phyloP scores from a whole-genome alignment of 805 yeast genomes.

The Starmerella davenportii region DNA sequence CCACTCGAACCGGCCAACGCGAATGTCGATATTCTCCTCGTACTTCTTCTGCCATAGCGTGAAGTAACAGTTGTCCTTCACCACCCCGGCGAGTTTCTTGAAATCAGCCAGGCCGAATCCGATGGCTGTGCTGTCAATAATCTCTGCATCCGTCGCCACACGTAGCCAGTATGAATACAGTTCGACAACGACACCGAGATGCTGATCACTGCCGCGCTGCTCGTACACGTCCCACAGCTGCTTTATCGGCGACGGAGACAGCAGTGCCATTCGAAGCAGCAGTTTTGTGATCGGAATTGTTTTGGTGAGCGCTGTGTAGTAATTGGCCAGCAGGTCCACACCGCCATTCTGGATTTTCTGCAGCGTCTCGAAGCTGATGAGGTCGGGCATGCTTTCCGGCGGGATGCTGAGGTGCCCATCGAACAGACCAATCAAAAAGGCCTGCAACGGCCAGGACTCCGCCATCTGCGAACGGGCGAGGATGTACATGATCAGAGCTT shows the following conservation, averaged over 20 bases:
- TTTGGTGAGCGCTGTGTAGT: not conserved
- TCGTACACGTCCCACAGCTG: slow-evolving; percentile 11
- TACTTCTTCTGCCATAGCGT: slow-evolving; percentile 27
- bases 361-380: not conserved
- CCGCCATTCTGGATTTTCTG: not conserved
- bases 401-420: too few species aligned
- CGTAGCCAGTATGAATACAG: slow-evolving; percentile 48
- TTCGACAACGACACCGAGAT: slow-evolving; percentile 37
- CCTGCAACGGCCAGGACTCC: too few species aligned
- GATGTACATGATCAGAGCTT: too few species aligned
- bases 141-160: slow-evolving; percentile 48
- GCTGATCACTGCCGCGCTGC: slow-evolving; percentile 8
- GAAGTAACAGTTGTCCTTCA: slow-evolving; percentile 34
- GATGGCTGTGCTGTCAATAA: slow-evolving; percentile 26
- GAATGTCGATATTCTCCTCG: slow-evolving; percentile 1
- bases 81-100: slow-evolving; percentile 28
- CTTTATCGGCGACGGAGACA: not conserved
- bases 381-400: not conserved
- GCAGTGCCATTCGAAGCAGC: too few species aligned
- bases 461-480: too few species aligned
- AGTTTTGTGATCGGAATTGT: too few species aligned
- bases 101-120: slow-evolving; percentile 19
- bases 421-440: too few species aligned
- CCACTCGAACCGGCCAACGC: slow-evolving; percentile 15
- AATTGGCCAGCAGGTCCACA: not conserved